These are phyloP conservation scores for Cladorrhinum samala DNA, from an alignment of 495 filamentous ascomycete genomes.

Conservation along the genomic window DNA sequence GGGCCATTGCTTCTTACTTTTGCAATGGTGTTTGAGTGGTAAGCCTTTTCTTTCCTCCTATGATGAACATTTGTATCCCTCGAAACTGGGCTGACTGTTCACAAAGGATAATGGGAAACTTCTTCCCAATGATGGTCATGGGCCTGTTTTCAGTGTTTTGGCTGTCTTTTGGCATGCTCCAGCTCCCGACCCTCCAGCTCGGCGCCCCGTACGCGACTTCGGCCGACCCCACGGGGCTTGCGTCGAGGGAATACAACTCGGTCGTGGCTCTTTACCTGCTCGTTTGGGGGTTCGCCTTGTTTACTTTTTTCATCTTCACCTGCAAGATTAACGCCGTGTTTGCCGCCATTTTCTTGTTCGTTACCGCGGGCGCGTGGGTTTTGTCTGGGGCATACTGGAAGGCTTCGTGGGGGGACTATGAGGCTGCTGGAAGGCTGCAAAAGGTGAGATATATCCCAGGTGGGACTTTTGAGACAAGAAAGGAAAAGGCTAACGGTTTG, in stretches of 20 bases:
- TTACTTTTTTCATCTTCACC: slow-evolving; percentile 52
- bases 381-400: slow-evolving; percentile 48
- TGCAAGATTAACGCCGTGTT: slow-evolving; percentile 50
- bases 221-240: slow-evolving; percentile 36
- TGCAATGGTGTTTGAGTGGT: slow-evolving; percentile 43
- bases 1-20: slow-evolving; percentile 44
- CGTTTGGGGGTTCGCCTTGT: slow-evolving; percentile 52
- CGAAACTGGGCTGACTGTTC: not conserved
- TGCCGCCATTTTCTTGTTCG: slow-evolving; percentile 46
- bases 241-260: slow-evolving; percentile 43
- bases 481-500: slow-evolving; percentile 1
- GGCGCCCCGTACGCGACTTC: slow-evolving; percentile 41
- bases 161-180: slow-evolving; percentile 48
- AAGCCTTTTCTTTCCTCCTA: not conserved
- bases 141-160: slow-evolving; percentile 53
- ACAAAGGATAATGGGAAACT: slow-evolving; percentile 41
- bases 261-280: slow-evolving; percentile 46
- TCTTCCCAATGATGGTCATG: slow-evolving; percentile 54
- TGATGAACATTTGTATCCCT: not conserved
- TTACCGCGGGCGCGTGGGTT: slow-evolving; percentile 42
- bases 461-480: not conserved
- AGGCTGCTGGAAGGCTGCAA: slow-evolving; percentile 37
- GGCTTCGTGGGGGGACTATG: slow-evolving; percentile 39
- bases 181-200: slow-evolving; percentile 46
- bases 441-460: slow-evolving; percentile 30